Evolutionary conservation across 345 rosid genomes (phyloP).

Genomic region (Theobroma cacao): DNA sequence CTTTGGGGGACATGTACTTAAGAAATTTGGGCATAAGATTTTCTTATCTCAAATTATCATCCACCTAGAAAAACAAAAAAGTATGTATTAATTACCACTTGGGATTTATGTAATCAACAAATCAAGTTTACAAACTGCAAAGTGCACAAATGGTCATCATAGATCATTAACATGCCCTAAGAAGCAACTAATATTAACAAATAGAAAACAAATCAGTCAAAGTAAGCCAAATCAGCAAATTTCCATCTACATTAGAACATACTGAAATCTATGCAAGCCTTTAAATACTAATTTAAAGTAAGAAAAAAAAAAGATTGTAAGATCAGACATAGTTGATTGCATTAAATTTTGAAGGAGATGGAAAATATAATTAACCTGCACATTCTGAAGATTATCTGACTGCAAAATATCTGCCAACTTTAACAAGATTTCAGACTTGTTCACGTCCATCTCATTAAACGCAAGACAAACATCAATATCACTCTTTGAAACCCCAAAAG

Average conservation of each 20-base stretch:
- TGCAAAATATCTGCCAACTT: conserved; percentile 84
- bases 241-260: neutral
- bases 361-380: conserved; percentile 59
- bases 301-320: neutral
- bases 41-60: neutral
- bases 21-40: neutral
- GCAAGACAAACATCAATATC: conserved; percentile 96
- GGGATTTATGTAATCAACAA: neutral
- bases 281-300: neutral
- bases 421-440: conserved; percentile 70
- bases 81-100: neutral
- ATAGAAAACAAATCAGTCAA: neutral
- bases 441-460: conserved; percentile 46
- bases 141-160: neutral
- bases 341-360: conserved; percentile 7
- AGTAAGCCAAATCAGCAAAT: neutral
- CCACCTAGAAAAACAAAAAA: neutral
- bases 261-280: neutral
- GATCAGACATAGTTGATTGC: conserved; percentile 1
- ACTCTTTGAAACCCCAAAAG: conserved; percentile 89
- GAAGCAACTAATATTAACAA: neutral
- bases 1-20: neutral
- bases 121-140: neutral
- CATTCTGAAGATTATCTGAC: conserved; percentile 82
- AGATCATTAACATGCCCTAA: neutral